Base-by-base conservation (phyloP, 306 rosid species). In the Prunus salicina region DNA sequence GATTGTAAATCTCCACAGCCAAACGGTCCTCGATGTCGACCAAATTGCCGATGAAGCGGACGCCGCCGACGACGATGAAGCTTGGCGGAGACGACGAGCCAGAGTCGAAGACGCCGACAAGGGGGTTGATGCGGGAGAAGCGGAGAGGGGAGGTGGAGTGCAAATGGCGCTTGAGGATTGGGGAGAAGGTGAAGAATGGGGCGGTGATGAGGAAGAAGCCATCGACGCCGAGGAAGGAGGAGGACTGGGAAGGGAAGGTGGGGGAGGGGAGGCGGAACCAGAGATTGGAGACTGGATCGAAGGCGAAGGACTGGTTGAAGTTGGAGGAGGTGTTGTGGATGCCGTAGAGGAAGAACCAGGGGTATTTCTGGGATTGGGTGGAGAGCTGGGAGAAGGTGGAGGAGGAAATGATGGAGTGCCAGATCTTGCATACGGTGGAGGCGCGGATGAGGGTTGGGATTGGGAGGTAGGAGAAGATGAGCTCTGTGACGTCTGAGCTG, bases 341-440 rank as follows among this genome's bases (percentile, higher is more conserved):
- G 28, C 91, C 96, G 32, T 86, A 82, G 73, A 93, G 97, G 82
- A 91, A 89, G 69, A 93, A 91, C 98, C 97, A 93, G 0, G 98
- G 91, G 0, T 57, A 72, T 25, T 60, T 60, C 28, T 27, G 51
- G 67, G 46, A 18, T 6, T n/a, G 30, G 53, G 24, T 19, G 45
- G 77, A 6, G 25, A 67, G 14, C 41, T 70, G 6, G 64, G 89
- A 81, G 79, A 93, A 93, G 20, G 80, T 28, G 0, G 83, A 24
- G 6, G 93, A 87, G 5, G 92, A 85, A 77, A 91, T 81, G 1
- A 89, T 79, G 51, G 89, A 80, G 79, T 71, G 76, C 97, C 98
- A 93, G 74, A 34, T 87, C 76, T 83, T 89, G 88, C 96, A 91
- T 64, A 93, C 96, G 2, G 92, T 75, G 49, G 97, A 80, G 43